These are phyloP conservation scores for Agaricus blazei DNA, from an alignment of 768 basidiomycete genomes.

Conservation along the genomic window DNA sequence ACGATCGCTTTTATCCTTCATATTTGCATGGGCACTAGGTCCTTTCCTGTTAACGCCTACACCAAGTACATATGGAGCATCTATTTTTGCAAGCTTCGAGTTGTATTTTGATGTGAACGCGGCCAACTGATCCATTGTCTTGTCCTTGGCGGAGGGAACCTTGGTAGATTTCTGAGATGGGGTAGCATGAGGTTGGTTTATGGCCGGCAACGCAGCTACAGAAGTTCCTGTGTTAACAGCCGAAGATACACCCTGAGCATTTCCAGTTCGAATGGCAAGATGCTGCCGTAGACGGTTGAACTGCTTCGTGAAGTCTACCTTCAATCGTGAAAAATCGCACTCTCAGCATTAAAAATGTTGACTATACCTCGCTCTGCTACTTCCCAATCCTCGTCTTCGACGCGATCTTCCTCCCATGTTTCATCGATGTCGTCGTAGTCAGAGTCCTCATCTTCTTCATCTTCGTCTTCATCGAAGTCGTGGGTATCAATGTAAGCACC, in stretches of 20 bases:
- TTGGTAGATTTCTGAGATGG: conserved; percentile 19
- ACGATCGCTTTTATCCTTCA: conserved; percentile 94
- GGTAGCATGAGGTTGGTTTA: conserved; percentile 56
- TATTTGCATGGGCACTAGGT: conserved; percentile 78
- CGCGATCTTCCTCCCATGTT: conserved; percentile 51
- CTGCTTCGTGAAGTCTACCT: conserved; percentile 94
- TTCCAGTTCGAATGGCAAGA: conserved; percentile 75
- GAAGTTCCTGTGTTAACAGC: conserved; percentile 41
- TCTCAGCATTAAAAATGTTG: neutral
- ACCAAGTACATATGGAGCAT: conserved; percentile 60
- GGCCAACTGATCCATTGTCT: conserved; percentile 66
- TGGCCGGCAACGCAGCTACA: conserved; percentile 62
- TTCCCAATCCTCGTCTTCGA: conserved; percentile 89
- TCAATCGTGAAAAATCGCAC: neutral
- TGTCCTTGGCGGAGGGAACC: conserved; percentile 38
- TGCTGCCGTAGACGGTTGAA: conserved; percentile 94
- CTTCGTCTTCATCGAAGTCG: conserved; percentile 30
- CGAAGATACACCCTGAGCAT: conserved; percentile 54
- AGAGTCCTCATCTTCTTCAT: conserved; percentile 32
- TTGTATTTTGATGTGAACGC: conserved; percentile 67
- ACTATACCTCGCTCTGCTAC: conserved; percentile 71
- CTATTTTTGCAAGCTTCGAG: conserved; percentile 69
- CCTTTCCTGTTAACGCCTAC: conserved; percentile 91
- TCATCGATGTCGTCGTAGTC: conserved; percentile 31
- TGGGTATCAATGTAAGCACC: conserved; percentile 42